Evolutionary conservation across 176 grass and related monocot genomes (phyloP).

Genomic region (Oryza meridionalis): DNA sequence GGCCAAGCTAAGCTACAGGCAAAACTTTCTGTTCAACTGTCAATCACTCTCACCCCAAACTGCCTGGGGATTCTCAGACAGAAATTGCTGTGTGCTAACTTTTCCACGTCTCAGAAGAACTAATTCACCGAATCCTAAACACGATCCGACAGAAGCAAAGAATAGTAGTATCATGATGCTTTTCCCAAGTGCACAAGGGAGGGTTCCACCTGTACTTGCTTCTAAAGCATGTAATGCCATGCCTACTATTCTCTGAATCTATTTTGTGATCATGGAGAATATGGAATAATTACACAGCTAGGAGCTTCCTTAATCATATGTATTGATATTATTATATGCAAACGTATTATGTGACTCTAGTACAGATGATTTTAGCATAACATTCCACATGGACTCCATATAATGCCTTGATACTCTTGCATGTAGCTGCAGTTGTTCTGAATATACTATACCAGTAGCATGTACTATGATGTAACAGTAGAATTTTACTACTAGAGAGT

Average conservation of each 20-base stretch:
- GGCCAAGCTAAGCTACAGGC: neutral
- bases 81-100: neutral
- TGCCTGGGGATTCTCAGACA: slow-evolving; percentile 19
- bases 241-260: neutral
- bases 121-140: neutral
- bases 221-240: neutral
- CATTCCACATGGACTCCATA: neutral
- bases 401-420: neutral
- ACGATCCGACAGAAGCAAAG: neutral
- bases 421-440: neutral
- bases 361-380: neutral
- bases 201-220: slow-evolving; percentile 5
- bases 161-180: neutral
- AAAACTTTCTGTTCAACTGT: neutral
- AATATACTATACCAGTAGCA: neutral
- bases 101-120: neutral
- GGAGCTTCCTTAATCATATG: neutral
- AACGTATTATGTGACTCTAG: too few relatives aligned
- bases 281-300: neutral
- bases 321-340: too few relatives aligned
- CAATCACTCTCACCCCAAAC: neutral
- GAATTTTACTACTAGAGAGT: neutral
- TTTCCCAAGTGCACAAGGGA: neutral
- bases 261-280: neutral
- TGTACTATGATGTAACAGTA: neutral